Conservation (phyloP, 495 filamentous ascomycete species). For the Talaromyces adpressus region DNA sequence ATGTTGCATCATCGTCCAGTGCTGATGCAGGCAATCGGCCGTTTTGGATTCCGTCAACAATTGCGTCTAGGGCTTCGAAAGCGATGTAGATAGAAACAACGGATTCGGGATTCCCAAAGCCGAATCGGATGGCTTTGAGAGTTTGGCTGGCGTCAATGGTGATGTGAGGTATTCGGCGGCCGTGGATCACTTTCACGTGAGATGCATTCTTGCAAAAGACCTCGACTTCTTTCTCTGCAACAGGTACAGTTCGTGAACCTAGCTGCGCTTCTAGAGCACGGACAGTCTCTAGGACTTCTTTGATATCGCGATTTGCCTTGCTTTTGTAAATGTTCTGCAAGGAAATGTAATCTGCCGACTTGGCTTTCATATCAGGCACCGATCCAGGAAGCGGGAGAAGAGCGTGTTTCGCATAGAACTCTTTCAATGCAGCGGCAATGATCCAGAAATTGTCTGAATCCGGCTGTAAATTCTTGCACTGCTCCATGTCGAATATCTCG, state of each 20-base stretch:
- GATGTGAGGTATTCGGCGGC: conserved; percentile 44
- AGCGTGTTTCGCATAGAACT: conserved; percentile 64
- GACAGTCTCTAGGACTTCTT: conserved; percentile 68
- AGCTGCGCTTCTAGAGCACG: conserved; percentile 50
- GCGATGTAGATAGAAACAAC: conserved; percentile 75
- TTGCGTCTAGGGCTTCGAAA: conserved; percentile 55
- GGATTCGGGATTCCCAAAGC: conserved; percentile 42
- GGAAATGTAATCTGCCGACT: conserved; percentile 83
- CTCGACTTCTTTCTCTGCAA: conserved; percentile 75
- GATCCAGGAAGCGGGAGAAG: conserved; percentile 79
- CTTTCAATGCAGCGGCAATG: conserved; percentile 70
- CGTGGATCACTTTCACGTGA: conserved; percentile 81
- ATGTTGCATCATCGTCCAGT: conserved; percentile 28
- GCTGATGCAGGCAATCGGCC: conserved; percentile 13
- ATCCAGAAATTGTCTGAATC: conserved; percentile 70
- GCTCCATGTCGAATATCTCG: conserved; percentile 67
- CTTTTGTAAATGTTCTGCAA: conserved; percentile 92
- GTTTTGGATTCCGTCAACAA: conserved; percentile 36
- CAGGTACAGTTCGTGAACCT: conserved; percentile 32
- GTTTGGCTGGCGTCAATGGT: conserved; percentile 23
- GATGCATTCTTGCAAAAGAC: conserved; percentile 93
- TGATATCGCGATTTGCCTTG: conserved; percentile 74
- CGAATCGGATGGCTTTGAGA: conserved; percentile 24
- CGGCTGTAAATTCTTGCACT: conserved; percentile 41
- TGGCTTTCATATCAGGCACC: conserved; percentile 96